Percentiles rank a stretch among this genome's conserved stretches.
These are phyloP conservation scores for Penicillium silybi DNA, from an alignment of 495 filamentous ascomycete genomes.

Conservation along the genomic window DNA sequence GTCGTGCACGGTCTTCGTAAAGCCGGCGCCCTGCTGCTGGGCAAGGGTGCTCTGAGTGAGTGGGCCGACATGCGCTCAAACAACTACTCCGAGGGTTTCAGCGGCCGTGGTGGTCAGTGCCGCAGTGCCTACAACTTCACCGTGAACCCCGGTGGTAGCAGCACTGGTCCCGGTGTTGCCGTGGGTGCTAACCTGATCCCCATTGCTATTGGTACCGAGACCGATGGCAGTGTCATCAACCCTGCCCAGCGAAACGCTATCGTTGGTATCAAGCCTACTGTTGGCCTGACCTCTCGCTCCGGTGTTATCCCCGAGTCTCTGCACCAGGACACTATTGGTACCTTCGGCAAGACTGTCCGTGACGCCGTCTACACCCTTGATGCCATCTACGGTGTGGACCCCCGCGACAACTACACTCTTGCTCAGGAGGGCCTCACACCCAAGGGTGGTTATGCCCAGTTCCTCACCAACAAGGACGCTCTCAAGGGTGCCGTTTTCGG, in stretches of 20 bases:
- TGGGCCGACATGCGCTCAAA: constrained; percentile 74
- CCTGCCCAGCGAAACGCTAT: constrained; percentile 63
- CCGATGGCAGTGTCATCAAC: constrained; percentile 70
- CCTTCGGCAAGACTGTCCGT: constrained; percentile 60
- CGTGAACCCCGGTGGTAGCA: constrained; percentile 62
- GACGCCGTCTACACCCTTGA: constrained; percentile 66
- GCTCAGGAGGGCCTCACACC: constrained; percentile 54
- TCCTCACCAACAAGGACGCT: constrained; percentile 46
- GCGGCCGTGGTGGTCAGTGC: constrained; percentile 60
- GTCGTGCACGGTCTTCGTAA: constrained; percentile 58
- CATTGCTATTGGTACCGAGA: constrained; percentile 69
- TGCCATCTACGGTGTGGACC: constrained; percentile 60
- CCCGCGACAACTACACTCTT: constrained; percentile 55
- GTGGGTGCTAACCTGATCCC: constrained; percentile 59
- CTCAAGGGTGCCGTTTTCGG: constrained; percentile 63
- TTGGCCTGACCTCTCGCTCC: constrained; percentile 47
- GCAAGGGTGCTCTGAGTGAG: constrained; percentile 66
- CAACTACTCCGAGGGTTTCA: constrained; percentile 68
- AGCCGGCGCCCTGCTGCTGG: constrained; percentile 64
- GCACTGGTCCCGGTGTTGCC: constrained; percentile 57
- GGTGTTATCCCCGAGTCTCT: constrained; percentile 62
- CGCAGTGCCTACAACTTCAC: constrained; percentile 67
- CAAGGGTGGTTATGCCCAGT: constrained; percentile 50
- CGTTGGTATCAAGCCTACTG: constrained; percentile 66
- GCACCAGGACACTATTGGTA: constrained; percentile 66